Percentiles rank a stretch among this genome's conserved stretches.
Evolutionary conservation across 352 stramenopile species (phyloP).

Genomic region (Phytophthora uliginosa): DNA sequence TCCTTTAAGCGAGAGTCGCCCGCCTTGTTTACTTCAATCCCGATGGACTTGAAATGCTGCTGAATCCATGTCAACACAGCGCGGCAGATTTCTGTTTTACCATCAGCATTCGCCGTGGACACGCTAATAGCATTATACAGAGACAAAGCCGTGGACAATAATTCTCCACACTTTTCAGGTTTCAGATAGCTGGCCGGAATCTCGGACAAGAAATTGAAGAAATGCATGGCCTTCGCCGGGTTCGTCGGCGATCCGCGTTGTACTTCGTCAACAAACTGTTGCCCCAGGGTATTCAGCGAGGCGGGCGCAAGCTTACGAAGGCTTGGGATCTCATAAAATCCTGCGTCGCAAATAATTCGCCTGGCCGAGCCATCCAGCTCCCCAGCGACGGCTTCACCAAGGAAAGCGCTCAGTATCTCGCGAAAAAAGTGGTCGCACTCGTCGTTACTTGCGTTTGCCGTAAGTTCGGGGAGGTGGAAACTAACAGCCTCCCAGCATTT

Average conservation of each 20-base stretch:
- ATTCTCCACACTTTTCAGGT: conserved; percentile 27
- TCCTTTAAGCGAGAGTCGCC: conserved; percentile 3
- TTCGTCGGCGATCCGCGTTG: conserved; percentile 6
- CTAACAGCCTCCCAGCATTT: conserved; percentile 78
- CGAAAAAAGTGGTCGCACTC: conserved; percentile 41
- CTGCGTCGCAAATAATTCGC: conserved; percentile 74
- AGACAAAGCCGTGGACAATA: conserved; percentile 34
- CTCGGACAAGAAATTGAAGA: conserved; percentile 45
- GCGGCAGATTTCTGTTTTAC: conserved; percentile 24
- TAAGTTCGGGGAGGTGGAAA: conserved; percentile 78
- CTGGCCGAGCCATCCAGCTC: conserved; percentile 35
- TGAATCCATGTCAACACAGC: conserved; percentile 41
- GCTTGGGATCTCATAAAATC: conserved; percentile 83
- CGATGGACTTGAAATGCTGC: conserved; percentile 35
- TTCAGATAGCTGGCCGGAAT: conserved; percentile 53
- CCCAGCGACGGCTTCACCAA: conserved; percentile 33
- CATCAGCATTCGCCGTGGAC: neutral
- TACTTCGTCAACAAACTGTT: conserved; percentile 32
- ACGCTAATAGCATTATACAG: conserved; percentile 31
- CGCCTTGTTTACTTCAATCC: conserved; percentile 22
- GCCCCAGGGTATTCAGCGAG: conserved; percentile 44
- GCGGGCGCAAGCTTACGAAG: conserved; percentile 51
- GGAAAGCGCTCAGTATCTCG: conserved; percentile 44
- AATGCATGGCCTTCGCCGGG: conserved; percentile 18
- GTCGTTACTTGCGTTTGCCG: conserved; percentile 47